A percentile compares a stretch with the other conserved stretches of the same genome.
phyloP scores from a whole-genome alignment of 2,329 filamentous ascomycete species.

The Coniochaeta ligniaria region DNA sequence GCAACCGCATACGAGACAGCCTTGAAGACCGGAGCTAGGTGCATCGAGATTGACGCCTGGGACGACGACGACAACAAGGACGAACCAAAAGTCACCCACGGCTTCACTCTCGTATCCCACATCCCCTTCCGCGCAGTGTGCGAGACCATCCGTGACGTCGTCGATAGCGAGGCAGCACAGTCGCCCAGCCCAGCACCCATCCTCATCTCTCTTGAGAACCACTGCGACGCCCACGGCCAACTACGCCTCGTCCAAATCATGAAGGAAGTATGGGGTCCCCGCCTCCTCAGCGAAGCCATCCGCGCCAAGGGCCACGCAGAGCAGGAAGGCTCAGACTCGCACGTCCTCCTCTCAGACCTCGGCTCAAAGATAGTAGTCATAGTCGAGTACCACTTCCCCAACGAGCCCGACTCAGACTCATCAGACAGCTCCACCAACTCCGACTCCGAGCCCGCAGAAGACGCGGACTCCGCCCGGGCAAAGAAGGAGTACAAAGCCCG shows the following conservation, averaged over 20 bases:
- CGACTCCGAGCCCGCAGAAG: slow-evolving; percentile 34
- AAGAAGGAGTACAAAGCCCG: slow-evolving; percentile 46
- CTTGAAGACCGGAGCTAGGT: slow-evolving; percentile 55
- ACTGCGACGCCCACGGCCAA: slow-evolving; percentile 54
- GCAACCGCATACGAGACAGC: slow-evolving; percentile 58
- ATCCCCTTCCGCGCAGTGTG: slow-evolving; percentile 59
- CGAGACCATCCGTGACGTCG: slow-evolving; percentile 55
- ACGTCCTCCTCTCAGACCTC: slow-evolving; percentile 52
- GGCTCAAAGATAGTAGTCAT: slow-evolving; percentile 59
- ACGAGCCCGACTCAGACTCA: slow-evolving; percentile 35
- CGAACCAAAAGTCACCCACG: slow-evolving; percentile 65
- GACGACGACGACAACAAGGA: slow-evolving; percentile 52
- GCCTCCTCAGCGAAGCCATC: slow-evolving; percentile 51
- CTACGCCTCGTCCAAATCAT: slow-evolving; percentile 57
- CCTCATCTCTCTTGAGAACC: slow-evolving; percentile 60
- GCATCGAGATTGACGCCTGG: slow-evolving; percentile 70
- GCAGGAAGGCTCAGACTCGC: slow-evolving; percentile 40
- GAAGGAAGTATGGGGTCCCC: slow-evolving; percentile 53
- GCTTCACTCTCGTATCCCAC: slow-evolving; percentile 60
- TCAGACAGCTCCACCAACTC: slow-evolving; percentile 28
- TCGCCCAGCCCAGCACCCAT: slow-evolving; percentile 45
- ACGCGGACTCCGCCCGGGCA: slow-evolving; percentile 25
- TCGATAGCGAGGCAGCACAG: slow-evolving; percentile 48
- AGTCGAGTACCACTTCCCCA: slow-evolving; percentile 57
- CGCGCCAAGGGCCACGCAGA: slow-evolving; percentile 48